Percentiles rank a stretch among this genome's conserved stretches.
These are phyloP conservation scores for Hypoxylon sp. DNA, from an alignment of 2,329 filamentous ascomycete genomes.

Conservation along the genomic window DNA sequence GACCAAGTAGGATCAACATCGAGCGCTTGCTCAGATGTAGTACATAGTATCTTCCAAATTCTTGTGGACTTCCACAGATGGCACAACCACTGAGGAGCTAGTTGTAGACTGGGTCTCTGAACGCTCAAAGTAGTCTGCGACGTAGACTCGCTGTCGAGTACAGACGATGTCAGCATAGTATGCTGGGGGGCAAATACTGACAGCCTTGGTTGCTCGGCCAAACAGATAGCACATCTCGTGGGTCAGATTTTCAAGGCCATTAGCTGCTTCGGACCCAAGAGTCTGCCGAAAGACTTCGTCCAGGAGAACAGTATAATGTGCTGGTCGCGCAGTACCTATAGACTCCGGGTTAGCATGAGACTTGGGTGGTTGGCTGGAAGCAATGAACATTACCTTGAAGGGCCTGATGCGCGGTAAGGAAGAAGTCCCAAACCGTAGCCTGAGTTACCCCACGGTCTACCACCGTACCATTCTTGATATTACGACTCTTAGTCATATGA, in stretches of 20 bases:
- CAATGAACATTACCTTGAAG: conserved; percentile 72
- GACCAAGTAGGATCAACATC: neutral
- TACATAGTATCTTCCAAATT: conserved; percentile 67
- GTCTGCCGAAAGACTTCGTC: conserved; percentile 75
- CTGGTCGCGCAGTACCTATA: conserved; percentile 78
- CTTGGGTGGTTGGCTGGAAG: neutral
- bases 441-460: conserved; percentile 88
- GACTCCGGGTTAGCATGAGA: conserved; percentile 17
- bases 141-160: conserved; percentile 80
- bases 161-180: conserved; percentile 93
- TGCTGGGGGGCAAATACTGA: conserved; percentile 88
- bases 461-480: conserved; percentile 81
- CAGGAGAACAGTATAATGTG: conserved; percentile 84
- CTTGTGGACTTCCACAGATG: conserved; percentile 57
- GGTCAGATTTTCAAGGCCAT: conserved; percentile 79
- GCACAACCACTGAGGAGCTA: conserved; percentile 16
- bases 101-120: conserved; percentile 53
- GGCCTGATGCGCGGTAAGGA: conserved; percentile 83
- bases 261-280: conserved; percentile 64
- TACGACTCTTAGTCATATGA: conserved; percentile 68
- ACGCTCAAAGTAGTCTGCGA: conserved; percentile 73
- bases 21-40: conserved; percentile 63
- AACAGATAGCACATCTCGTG: conserved; percentile 88
- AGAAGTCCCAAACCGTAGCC: conserved; percentile 86
- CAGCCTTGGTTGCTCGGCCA: conserved; percentile 88